Base-by-base conservation (phyloP, 2,329 filamentous ascomycete genomes). In the Verticillium alfalfae region DNA sequence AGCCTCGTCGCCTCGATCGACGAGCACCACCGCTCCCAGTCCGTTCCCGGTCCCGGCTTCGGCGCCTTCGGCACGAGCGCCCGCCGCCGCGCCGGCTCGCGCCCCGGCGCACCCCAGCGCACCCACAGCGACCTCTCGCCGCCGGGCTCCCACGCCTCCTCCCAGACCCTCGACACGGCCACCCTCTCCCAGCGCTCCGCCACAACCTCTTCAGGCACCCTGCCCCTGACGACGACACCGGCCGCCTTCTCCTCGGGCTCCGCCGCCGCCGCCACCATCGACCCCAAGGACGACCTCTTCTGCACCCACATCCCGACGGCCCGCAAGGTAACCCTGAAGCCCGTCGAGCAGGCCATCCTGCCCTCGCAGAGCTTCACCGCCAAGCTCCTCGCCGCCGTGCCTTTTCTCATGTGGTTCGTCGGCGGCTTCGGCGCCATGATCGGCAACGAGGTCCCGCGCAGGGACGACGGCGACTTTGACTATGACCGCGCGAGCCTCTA, bases 401-500 rank as follows among this genome's bases (percentile, higher is more conserved):
- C 90, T 2, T 81, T 92, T 64, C 76, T 92, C 64, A 84, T 84
- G 67, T 92, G 88, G 86, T 89, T 93, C 70, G 87, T 86, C 56
- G 87, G 78, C 66, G 89, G 92, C 70, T 87, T 86, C 56, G 87
- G 78, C 66, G 87, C 79, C 68, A 86, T 93, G 73, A 93, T 94
- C 69, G 91, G 91, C 6, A 87, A 87, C 70, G 84, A 89, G 71
- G 86, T 94, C 45, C 91, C 91, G 8, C 82, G 89, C 52, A 88
- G 83, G 60, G 89, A 92, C 60, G 80, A 83, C 54, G 91, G 91
- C 62, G 87, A 86, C 52, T 93, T 97, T 68, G 93, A 97, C 73
- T 90, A 88, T 80, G 84, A 85, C 52, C 78, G 78, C 56, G 87
- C 87, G 12, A 88, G 85, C 63, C 73, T 89, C 64, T 89, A 89